phyloP scores from a whole-genome alignment of 768 basidiomycete genomes.

The Hypholoma fasciculare region DNA sequence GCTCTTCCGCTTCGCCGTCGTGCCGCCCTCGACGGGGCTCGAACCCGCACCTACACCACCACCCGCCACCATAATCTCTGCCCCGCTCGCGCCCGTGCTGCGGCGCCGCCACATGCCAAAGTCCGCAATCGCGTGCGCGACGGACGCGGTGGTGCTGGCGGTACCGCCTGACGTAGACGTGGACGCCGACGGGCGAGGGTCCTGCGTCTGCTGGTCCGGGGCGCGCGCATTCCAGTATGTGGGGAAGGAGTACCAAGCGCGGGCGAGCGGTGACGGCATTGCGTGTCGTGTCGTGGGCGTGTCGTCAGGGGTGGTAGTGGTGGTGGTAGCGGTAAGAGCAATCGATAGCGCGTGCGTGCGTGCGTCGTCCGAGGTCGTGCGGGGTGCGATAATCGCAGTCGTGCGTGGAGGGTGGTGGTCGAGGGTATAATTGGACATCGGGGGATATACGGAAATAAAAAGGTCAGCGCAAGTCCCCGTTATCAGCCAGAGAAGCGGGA shows the following conservation, averaged over 20 bases:
- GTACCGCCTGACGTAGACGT: background rate
- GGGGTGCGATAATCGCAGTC: background rate
- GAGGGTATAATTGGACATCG: slow-evolving; percentile 5
- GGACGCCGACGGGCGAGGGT: background rate
- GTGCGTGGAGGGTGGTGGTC: background rate
- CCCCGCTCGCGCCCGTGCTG: slow-evolving; percentile 15
- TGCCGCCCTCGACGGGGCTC: background rate
- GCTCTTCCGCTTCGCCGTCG: background rate
- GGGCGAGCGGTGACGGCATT: background rate
- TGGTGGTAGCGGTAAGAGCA: background rate
- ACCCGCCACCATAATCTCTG: background rate
- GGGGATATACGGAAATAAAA: slow-evolving; percentile 4
- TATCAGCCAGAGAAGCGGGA: background rate
- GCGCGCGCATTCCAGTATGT: background rate
- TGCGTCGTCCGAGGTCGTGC: background rate
- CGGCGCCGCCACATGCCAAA: slow-evolving; percentile 15
- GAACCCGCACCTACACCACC: background rate
- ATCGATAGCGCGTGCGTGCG: background rate
- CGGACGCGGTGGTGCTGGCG: background rate
- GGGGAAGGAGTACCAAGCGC: background rate
- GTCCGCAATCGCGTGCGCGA: slow-evolving; percentile 8
- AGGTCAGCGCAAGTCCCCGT: slow-evolving; percentile 2
- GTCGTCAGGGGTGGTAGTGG: background rate
- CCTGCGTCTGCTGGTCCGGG: background rate
- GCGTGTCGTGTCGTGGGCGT: background rate